These are phyloP conservation scores for Xylaria flabelliformis DNA, from an alignment of 495 filamentous ascomycete species.

Conservation along the genomic window DNA sequence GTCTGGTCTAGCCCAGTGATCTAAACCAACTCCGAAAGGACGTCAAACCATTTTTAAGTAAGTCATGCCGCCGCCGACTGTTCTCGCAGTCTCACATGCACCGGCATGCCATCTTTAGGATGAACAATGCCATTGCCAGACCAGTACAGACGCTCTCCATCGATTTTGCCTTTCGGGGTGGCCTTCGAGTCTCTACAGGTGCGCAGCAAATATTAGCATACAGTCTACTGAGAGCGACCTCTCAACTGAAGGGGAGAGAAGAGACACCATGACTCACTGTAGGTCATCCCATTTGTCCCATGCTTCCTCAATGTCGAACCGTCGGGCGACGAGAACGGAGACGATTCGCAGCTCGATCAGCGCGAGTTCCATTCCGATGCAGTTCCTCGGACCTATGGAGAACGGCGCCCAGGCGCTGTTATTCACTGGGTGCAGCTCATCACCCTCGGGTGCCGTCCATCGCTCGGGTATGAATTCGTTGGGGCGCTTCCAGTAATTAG, in stretches of 20 bases:
- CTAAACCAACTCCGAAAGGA: background rate
- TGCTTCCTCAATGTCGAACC: constrained; percentile 53
- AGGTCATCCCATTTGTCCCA: constrained; percentile 53
- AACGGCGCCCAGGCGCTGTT: constrained; percentile 61
- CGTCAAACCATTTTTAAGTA: constrained; percentile 10
- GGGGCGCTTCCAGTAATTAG: constrained; percentile 46
- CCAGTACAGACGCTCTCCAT: constrained; percentile 44
- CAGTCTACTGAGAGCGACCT: background rate
- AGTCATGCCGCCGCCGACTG: constrained; percentile 26
- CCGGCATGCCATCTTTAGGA: constrained; percentile 43
- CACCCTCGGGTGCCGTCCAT: constrained; percentile 42
- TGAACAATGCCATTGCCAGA: constrained; percentile 37
- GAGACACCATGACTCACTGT: constrained; percentile 27
- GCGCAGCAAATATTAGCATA: background rate
- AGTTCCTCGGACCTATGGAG: constrained; percentile 57
- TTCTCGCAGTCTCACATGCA: constrained; percentile 33
- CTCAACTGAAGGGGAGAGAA: background rate
- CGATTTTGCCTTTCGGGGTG: constrained; percentile 33
- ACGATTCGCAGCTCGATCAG: constrained; percentile 55
- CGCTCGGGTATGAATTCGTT: constrained; percentile 55
- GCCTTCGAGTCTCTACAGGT: constrained; percentile 31
- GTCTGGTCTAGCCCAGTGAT: background rate
- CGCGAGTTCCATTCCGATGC: constrained; percentile 61
- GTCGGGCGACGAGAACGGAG: constrained; percentile 52
- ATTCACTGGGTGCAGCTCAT: constrained; percentile 40